These are phyloP conservation scores for Prunus davidiana DNA, from an alignment of 306 rosid species.

Conservation along the genomic window DNA sequence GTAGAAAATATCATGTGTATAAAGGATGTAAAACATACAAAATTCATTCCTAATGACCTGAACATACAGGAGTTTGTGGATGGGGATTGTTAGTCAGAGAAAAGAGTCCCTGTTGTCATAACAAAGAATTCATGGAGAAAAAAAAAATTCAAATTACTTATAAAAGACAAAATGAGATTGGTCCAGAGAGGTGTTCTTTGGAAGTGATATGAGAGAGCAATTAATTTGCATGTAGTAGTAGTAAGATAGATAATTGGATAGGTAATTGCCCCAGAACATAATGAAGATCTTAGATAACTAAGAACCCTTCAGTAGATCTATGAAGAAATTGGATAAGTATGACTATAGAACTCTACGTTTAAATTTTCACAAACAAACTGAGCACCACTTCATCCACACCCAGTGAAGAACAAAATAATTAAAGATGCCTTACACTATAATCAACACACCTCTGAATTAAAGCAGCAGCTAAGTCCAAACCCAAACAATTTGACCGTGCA, in stretches of 20 bases:
- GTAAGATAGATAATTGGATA: constrained; percentile 19
- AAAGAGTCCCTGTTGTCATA: too few species aligned
- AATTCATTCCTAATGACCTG: background rate
- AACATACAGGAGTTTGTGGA: background rate
- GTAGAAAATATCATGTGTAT: background rate
- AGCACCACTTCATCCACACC: constrained; percentile 59
- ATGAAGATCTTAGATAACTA: constrained; percentile 30
- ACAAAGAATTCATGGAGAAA: background rate
- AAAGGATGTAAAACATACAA: background rate
- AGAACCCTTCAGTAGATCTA: constrained; percentile 25
- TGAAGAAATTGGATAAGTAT: constrained; percentile 43
- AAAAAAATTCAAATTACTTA: background rate
- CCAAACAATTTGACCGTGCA: constrained; percentile 53
- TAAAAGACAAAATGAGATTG: background rate
- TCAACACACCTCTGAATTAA: constrained; percentile 83
- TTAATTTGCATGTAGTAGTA: constrained; percentile 5
- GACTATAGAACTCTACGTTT: constrained; percentile 52
- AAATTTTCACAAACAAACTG: constrained; percentile 63
- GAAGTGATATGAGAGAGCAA: constrained; percentile 12
- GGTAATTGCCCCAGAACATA: constrained; percentile 20
- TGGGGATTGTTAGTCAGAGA: background rate
- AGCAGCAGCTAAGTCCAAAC: constrained; percentile 62
- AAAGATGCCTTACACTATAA: constrained; percentile 49
- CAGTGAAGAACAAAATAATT: constrained; percentile 47
- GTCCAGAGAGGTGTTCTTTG: constrained; percentile 14